Evolutionary conservation across 2,329 filamentous ascomycete species (phyloP).

Genomic region (Colletotrichum incanum): DNA sequence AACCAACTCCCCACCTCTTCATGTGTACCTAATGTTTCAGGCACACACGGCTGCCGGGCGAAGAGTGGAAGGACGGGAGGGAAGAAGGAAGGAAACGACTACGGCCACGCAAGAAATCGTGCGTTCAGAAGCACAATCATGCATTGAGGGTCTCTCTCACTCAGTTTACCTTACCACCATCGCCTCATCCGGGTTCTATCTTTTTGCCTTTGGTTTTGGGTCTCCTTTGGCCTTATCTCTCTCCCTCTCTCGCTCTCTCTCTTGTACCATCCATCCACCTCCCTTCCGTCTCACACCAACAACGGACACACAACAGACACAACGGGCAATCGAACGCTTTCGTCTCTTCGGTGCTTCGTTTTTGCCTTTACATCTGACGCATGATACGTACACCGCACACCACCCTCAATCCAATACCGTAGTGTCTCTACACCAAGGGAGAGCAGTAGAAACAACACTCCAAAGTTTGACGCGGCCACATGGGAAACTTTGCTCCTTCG

Average conservation of each 20-base stretch:
- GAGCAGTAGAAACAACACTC: constrained; percentile 28
- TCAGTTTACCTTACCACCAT: constrained; percentile 24
- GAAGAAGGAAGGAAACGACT: constrained; percentile 2
- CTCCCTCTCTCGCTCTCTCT: background rate
- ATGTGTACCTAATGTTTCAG: background rate
- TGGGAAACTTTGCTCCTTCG: constrained; percentile 31
- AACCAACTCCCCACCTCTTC: background rate
- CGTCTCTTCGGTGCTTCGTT: constrained; percentile 8
- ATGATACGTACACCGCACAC: constrained; percentile 4
- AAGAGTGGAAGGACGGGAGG: background rate
- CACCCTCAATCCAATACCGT: constrained; percentile 10
- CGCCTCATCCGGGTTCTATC: constrained; percentile 21
- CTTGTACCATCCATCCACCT: background rate
- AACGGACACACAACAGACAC: background rate
- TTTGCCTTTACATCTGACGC: constrained; percentile 22
- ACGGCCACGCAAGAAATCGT: constrained; percentile 35
- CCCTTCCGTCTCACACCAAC: background rate
- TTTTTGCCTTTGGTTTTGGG: background rate
- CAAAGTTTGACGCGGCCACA: constrained; percentile 35
- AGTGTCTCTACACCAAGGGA: constrained; percentile 19
- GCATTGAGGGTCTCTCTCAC: constrained; percentile 3
- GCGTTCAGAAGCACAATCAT: no score
- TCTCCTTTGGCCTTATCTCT: background rate
- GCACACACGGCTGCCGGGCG: background rate
- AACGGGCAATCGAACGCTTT: background rate